Conservation (phyloP, 2,329 filamentous ascomycete species). For the Pseudogymnoascus sp. region DNA sequence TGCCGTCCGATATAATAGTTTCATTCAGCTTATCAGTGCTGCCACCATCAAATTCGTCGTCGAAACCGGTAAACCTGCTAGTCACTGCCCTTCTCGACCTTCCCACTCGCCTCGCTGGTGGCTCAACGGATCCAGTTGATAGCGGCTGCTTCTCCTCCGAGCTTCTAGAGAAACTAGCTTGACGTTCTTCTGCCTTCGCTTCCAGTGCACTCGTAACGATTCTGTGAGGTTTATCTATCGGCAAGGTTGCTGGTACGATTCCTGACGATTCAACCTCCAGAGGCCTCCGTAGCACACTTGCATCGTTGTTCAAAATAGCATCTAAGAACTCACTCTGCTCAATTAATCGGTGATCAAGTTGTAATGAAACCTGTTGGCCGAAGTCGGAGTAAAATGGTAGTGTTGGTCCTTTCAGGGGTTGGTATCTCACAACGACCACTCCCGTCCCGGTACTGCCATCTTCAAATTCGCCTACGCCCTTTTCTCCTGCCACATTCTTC, state of each 20-base stretch:
- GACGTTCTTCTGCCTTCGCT: not conserved
- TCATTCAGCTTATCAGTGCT: slow-evolving; percentile 19
- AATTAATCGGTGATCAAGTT: slow-evolving; percentile 73
- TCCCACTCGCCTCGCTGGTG: slow-evolving; percentile 17
- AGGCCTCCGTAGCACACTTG: slow-evolving; percentile 60
- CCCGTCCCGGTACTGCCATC: slow-evolving; percentile 58
- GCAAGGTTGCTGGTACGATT: slow-evolving; percentile 22
- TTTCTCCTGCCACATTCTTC: slow-evolving; percentile 65
- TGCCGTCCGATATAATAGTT: slow-evolving; percentile 19
- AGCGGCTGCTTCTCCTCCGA: slow-evolving; percentile 12
- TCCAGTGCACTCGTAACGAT: not conserved
- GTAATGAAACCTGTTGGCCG: slow-evolving; percentile 58
- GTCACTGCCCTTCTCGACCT: slow-evolving; percentile 37
- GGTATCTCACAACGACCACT: slow-evolving; percentile 70
- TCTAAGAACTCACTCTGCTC: slow-evolving; percentile 89
- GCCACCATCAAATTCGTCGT: slow-evolving; percentile 43
- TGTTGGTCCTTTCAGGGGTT: slow-evolving; percentile 48
- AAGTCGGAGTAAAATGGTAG: slow-evolving; percentile 63
- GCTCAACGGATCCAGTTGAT: not conserved
- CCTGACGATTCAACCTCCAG: slow-evolving; percentile 46
- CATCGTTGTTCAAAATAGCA: slow-evolving; percentile 75
- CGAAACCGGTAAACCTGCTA: slow-evolving; percentile 68
- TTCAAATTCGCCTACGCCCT: slow-evolving; percentile 58
- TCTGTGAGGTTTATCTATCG: slow-evolving; percentile 20
- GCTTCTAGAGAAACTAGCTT: slow-evolving; percentile 12